phyloP scores from a whole-genome alignment of 305 asterid genomes.

The Rubia tinctorum region DNA sequence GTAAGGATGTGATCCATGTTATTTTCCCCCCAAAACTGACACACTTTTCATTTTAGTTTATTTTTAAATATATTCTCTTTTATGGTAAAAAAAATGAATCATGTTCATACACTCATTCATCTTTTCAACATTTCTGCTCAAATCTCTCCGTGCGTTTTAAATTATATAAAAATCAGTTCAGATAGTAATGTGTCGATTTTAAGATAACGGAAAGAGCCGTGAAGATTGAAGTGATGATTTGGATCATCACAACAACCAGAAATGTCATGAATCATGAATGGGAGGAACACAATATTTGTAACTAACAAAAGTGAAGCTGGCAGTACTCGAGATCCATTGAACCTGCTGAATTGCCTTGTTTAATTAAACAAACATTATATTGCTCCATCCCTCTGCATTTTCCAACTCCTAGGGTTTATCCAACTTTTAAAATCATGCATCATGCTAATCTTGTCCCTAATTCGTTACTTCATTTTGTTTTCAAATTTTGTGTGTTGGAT shows the following conservation, averaged over 20 bases:
- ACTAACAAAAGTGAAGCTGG: not conserved
- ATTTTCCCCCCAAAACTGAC: not conserved
- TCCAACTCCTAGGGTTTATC: not conserved
- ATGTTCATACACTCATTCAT: not conserved
- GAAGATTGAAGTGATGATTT: not conserved
- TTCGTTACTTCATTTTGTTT: not conserved
- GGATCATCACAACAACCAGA: not conserved
- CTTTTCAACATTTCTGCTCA: not conserved
- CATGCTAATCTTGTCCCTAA: not conserved
- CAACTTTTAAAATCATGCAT: not conserved
- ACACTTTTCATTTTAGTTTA: not conserved
- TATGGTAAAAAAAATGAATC: no score
- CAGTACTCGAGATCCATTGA: not conserved
- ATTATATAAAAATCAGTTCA: not conserved
- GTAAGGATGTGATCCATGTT: no score
- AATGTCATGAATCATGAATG: not conserved
- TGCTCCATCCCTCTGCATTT: constrained; percentile 1
- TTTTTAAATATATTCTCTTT: no score
- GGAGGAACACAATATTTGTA: not conserved
- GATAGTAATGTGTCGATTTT: not conserved
- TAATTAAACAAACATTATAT: not conserved
- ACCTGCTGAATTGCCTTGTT: not conserved
- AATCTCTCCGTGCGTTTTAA: not conserved
- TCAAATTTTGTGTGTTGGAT: not conserved
- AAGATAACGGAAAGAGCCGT: not conserved